These are phyloP conservation scores for Stramenopiles sp. DNA, from an alignment of 352 stramenopile species.

Conservation along the genomic window DNA sequence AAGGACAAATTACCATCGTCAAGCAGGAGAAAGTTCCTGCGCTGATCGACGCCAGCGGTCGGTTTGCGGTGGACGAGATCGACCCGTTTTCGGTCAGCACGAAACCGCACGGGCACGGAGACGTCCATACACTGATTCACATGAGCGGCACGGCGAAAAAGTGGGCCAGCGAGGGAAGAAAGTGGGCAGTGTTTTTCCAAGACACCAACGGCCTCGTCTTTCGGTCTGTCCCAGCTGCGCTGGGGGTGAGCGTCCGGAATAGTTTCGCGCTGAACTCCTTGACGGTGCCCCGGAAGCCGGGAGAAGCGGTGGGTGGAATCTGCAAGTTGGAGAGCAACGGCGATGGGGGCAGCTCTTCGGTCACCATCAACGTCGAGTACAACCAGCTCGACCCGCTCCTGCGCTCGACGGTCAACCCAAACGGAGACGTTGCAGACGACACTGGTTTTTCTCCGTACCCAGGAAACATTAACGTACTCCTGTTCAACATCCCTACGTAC, in stretches of 20 bases:
- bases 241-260: conserved; percentile 58
- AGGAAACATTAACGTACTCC: conserved; percentile 74
- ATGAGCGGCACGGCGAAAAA: conserved; percentile 37
- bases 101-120: conserved; percentile 93
- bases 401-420: conserved; percentile 30
- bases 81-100: conserved; percentile 41
- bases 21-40: conserved; percentile 91
- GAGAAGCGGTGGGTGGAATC: conserved; percentile 71
- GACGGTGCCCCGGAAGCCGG: conserved; percentile 69
- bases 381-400: conserved; percentile 81
- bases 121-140: conserved; percentile 83
- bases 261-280: conserved; percentile 75
- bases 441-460: conserved; percentile 39
- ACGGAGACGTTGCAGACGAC: conserved; percentile 49
- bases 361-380: conserved; percentile 84
- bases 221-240: conserved; percentile 57
- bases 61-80: conserved; percentile 42
- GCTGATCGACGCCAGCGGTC: conserved; percentile 47
- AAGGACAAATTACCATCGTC: conserved; percentile 73
- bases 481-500: conserved; percentile 56
- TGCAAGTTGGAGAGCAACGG: conserved; percentile 37
- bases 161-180: conserved; percentile 50
- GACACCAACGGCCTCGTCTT: conserved; percentile 90
- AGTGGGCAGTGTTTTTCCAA: conserved; percentile 81
- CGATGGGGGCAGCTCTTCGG: conserved; percentile 23